Base-by-base conservation (phyloP, 2,329 filamentous ascomycete genomes). In the Decorospora gaudefroyi region DNA sequence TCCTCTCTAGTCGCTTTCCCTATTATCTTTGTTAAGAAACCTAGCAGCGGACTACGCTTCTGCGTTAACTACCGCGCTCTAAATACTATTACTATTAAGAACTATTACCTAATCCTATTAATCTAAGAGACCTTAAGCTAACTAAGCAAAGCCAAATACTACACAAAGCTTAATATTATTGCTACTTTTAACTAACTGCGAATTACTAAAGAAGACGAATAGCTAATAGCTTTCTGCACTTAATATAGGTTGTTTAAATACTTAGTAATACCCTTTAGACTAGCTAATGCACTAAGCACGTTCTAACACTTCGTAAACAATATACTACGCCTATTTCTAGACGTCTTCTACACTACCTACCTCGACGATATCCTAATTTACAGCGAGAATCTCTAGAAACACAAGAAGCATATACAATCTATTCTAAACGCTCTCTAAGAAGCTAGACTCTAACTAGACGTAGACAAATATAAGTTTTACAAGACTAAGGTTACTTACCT, bases 81-180 rank as follows among this genome's bases (percentile, higher is more conserved):
- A 29, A 37, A 36, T 6, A 6, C 15, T 7, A 5, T 27, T 16
- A 36, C 15, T 12, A n/a, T n/a, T n/a, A n/a, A n/a, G n/a, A n/a
- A n/a, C n/a, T n/a, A n/a, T n/a, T 28, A 36, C 23, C 4, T n/a
- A n/a, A 16, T 28, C 6, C 11, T 19, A 9, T 8, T 36, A 18
- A 36, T 36, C 10, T n/a, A 25, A 8, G 33, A 36, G 6, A 36
- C 23, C 12, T 10, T 27, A 27, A 28, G 11, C 10, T 28, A 28
- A 28, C 5, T 38, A 22, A 22, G 26, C 5, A 13, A 29, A 18
- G 35, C 18, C 3, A 38, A 38, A 5, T 38, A 31, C 9, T 39
- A 39, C 13, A 31, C 9, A 30, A 38, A 38, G 35, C 35, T 38
- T 38, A 18, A 39, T 25, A 39, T 39, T 26, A 32, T 26, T 18